Evolutionary conservation across 1,284 basidiomycete genomes (phyloP).

Genomic region (Lentinula novae-zelandiae): DNA sequence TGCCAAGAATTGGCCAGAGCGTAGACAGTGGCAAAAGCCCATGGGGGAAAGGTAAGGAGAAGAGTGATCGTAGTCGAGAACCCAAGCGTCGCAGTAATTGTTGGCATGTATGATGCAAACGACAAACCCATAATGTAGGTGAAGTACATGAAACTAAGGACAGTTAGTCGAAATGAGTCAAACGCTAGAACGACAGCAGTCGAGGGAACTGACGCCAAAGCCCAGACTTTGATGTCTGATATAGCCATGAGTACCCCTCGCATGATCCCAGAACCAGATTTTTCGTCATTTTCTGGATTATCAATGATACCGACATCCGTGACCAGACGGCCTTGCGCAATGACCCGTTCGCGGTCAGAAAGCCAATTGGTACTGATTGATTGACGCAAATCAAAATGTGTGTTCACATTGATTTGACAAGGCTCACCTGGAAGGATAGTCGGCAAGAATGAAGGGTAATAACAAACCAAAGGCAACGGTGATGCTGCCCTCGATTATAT

Average conservation of each 20-base stretch:
- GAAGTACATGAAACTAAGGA: conserved; percentile 18
- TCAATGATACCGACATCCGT: conserved; percentile 18
- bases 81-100: conserved; percentile 23
- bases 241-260: conserved; percentile 33
- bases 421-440: conserved; percentile 17
- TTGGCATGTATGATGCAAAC: conserved; percentile 31
- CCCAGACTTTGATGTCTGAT: conserved; percentile 38
- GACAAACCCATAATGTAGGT: conserved; percentile 24
- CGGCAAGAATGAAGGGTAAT: conserved; percentile 18
- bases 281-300: conserved; percentile 17
- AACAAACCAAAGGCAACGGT: conserved; percentile 18
- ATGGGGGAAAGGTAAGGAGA: conserved; percentile 23
- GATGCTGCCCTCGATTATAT: conserved; percentile 19
- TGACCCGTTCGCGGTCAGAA: conserved; percentile 12
- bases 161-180: not conserved
- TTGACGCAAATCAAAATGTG: not conserved
- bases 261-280: conserved; percentile 14
- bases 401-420: not conserved
- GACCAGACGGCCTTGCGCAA: conserved; percentile 19
- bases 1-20: conserved; percentile 18
- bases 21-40: conserved; percentile 19
- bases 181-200: not conserved
- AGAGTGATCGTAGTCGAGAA: conserved; percentile 22
- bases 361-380: conserved; percentile 17
- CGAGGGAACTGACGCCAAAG: conserved; percentile 18